Conservation (phyloP, 495 filamentous ascomycete species). For the Tuber melanosporum region DNA sequence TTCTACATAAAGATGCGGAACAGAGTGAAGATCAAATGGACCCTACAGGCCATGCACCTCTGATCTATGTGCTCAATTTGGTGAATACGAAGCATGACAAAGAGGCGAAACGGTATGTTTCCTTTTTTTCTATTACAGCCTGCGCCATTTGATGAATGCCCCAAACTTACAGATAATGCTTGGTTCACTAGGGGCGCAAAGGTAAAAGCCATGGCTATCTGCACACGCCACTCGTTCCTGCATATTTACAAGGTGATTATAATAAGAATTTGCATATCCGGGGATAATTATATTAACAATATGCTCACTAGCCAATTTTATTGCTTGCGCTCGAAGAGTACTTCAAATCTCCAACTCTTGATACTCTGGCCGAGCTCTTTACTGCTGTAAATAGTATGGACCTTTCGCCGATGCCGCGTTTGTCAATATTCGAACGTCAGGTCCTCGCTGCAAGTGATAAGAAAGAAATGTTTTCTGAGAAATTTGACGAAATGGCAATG, state of each 20-base stretch:
- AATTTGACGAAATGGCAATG: constrained; percentile 77
- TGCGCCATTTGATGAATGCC: neutral
- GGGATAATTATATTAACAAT: constrained; percentile 27
- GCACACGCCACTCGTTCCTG: constrained; percentile 94
- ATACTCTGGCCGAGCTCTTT: constrained; percentile 85
- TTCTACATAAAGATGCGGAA: constrained; percentile 87
- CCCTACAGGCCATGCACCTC: constrained; percentile 69
- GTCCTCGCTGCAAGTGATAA: constrained; percentile 85
- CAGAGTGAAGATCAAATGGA: constrained; percentile 67
- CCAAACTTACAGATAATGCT: constrained; percentile 16
- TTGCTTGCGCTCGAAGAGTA: constrained; percentile 95
- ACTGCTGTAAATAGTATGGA: constrained; percentile 95
- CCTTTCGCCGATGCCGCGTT: constrained; percentile 81
- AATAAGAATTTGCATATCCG: neutral
- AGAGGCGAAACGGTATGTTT: constrained; percentile 64
- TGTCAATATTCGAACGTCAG: constrained; percentile 74
- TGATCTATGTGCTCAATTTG: constrained; percentile 95
- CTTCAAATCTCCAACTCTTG: constrained; percentile 82
- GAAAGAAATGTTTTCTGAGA: constrained; percentile 94
- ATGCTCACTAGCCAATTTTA: constrained; percentile 64
- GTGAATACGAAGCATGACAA: constrained; percentile 97
- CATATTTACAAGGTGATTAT: constrained; percentile 87
- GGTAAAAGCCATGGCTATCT: constrained; percentile 99
- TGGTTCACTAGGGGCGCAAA: constrained; percentile 67
- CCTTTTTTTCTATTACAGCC: constrained; percentile 5